A percentile compares a stretch with the other conserved stretches of the same genome.
phyloP scores from a whole-genome alignment of 2,329 filamentous ascomycete genomes.

The Colletotrichum nymphaeae region DNA sequence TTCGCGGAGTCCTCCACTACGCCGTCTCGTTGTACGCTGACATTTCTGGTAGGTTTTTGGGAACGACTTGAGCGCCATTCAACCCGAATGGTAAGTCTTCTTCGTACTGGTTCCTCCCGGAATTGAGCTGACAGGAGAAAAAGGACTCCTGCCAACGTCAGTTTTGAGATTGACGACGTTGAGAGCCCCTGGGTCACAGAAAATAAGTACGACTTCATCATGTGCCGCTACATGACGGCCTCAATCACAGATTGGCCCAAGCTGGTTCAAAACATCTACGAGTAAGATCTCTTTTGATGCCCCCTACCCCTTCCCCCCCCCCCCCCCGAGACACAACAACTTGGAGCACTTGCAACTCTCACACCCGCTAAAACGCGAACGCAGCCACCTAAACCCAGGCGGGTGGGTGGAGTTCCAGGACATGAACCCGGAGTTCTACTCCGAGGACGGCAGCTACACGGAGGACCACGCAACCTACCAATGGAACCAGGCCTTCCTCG shows the following conservation, averaged over 20 bases:
- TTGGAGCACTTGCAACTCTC: too few relatives aligned
- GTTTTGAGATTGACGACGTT: conserved; percentile 50
- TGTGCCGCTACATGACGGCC: conserved; percentile 29
- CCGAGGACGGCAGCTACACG: conserved; percentile 39
- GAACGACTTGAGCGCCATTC: background rate
- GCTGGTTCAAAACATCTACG: background rate
- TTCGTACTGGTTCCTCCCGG: too few relatives aligned
- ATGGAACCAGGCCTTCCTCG: conserved; percentile 35
- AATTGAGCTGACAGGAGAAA: background rate
- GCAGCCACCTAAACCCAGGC: conserved; percentile 46
- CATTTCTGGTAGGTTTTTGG: background rate
- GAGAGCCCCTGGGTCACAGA: conserved; percentile 51
- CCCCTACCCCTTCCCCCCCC: too few relatives aligned
- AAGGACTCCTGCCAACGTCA: background rate
- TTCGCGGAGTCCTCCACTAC: too few relatives aligned
- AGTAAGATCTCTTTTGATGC: too few relatives aligned
- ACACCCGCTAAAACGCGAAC: too few relatives aligned
- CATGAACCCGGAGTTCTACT: conserved; percentile 36
- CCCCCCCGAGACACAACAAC: too few relatives aligned
- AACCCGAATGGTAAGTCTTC: background rate
- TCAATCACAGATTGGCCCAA: background rate
- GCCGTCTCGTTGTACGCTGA: too few relatives aligned
- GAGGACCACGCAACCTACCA: conserved; percentile 14
- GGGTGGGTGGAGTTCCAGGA: conserved; percentile 44
- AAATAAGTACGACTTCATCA: conserved; percentile 46